These are phyloP conservation scores for Durotheca rogersii DNA, from an alignment of 495 filamentous ascomycete genomes.

Conservation along the genomic window DNA sequence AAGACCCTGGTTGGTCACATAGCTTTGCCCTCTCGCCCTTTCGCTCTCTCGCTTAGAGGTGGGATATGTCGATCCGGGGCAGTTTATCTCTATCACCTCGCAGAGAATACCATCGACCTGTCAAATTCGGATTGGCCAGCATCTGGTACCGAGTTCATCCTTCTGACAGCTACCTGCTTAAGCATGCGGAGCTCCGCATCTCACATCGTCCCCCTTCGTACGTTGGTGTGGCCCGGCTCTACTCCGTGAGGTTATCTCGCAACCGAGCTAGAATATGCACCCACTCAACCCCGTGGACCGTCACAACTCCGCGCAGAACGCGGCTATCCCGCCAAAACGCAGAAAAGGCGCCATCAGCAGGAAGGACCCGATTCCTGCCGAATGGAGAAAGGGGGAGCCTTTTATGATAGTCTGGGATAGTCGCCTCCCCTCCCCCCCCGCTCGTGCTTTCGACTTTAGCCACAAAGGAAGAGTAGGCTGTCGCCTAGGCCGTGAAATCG, in stretches of 20 bases:
- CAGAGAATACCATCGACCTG: constrained; percentile 2
- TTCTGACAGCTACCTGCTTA: constrained; percentile 1
- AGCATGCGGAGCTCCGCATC: constrained; percentile 5
- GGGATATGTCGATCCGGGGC: constrained; percentile 1
- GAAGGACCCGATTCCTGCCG: no score
- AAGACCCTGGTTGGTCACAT: no score
- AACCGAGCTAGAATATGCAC: constrained; percentile 9
- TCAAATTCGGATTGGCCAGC: constrained; percentile 13
- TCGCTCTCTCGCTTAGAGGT: not conserved
- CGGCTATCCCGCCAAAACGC: constrained; percentile 16
- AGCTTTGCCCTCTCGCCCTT: no score
- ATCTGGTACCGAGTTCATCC: not conserved
- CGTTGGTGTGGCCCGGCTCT: constrained; percentile 13
- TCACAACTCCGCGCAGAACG: not conserved
- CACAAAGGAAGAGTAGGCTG: no score
- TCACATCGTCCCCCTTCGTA: constrained; percentile 1
- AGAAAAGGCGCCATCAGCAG: no score
- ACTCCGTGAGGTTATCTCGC: not conserved
- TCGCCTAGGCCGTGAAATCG: no score
- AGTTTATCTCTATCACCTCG: constrained; percentile 7
- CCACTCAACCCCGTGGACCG: constrained; percentile 3
- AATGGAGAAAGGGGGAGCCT: no score
- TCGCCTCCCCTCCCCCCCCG: no score
- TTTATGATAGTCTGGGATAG: no score
- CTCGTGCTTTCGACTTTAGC: no score